Percentiles rank a stretch among this genome's conserved stretches.
Evolutionary conservation across 2,329 filamentous ascomycete genomes (phyloP).

Genomic region (Gnomoniopsis smithogilvyi): DNA sequence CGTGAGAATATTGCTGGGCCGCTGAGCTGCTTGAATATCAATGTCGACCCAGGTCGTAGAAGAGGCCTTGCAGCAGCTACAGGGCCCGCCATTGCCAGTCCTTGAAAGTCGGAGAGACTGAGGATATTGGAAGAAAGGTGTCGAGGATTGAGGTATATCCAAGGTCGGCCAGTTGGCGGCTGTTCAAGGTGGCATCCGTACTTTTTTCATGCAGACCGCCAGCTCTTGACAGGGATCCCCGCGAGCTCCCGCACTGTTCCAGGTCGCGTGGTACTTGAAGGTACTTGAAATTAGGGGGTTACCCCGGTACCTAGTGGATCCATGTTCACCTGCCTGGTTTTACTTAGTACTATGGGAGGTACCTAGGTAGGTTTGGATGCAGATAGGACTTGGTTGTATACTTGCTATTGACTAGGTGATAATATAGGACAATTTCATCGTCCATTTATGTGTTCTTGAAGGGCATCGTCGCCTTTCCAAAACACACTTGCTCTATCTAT

Average conservation of each 20-base stretch:
- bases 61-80: conserved; percentile 19
- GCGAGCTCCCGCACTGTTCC: neutral
- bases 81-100: conserved; percentile 18
- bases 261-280: no score
- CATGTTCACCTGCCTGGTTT: no score
- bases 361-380: no score
- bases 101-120: neutral
- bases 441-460: no score
- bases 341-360: no score
- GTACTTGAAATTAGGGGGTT: no score
- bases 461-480: no score
- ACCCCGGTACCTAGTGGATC: no score
- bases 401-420: no score
- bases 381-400: no score
- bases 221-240: neutral
- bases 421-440: no score
- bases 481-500: no score
- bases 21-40: conserved; percentile 19
- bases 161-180: neutral
- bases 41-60: conserved; percentile 13
- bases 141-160: neutral
- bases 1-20: conserved; percentile 13
- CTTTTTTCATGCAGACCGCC: neutral
- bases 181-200: neutral
- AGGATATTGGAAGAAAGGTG: neutral